A percentile compares a stretch with the other conserved stretches of the same genome.
Conservation (phyloP, 1,284 basidiomycete species). For the Phellopilus nigrolimitatus region DNA sequence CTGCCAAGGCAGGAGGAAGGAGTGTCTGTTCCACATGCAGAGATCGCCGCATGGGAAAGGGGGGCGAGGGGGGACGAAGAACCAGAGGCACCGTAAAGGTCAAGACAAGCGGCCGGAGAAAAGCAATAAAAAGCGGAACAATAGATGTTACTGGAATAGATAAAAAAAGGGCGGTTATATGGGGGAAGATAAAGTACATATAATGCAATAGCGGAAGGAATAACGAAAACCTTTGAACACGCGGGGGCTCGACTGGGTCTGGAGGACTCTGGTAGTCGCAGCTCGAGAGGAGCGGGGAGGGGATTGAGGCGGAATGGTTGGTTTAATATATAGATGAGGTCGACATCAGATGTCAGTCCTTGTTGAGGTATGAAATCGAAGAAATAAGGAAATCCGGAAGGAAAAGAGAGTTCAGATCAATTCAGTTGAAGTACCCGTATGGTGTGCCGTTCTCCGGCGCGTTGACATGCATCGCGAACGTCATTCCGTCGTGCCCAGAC, state of each 20-base stretch:
- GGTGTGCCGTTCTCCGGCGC: slow-evolving; percentile 4
- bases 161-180: neutral
- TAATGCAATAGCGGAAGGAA: neutral
- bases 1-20: no score
- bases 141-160: neutral
- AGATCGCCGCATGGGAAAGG: neutral
- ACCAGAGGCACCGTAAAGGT: neutral
- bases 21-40: no score
- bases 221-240: neutral
- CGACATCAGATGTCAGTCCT: no score
- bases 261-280: neutral
- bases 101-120: neutral
- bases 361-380: no score
- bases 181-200: slow-evolving; percentile 9
- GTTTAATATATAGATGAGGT: neutral
- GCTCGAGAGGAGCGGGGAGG: neutral
- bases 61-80: no score
- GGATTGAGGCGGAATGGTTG: neutral
- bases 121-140: neutral
- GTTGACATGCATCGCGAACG: neutral
- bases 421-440: slow-evolving; percentile 10
- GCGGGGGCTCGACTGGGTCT: neutral
- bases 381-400: no score
- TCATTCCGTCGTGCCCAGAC: no score
- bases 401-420: neutral